Conservation (phyloP, 2,329 filamentous ascomycete genomes). For the Aureobasidium sp. region DNA sequence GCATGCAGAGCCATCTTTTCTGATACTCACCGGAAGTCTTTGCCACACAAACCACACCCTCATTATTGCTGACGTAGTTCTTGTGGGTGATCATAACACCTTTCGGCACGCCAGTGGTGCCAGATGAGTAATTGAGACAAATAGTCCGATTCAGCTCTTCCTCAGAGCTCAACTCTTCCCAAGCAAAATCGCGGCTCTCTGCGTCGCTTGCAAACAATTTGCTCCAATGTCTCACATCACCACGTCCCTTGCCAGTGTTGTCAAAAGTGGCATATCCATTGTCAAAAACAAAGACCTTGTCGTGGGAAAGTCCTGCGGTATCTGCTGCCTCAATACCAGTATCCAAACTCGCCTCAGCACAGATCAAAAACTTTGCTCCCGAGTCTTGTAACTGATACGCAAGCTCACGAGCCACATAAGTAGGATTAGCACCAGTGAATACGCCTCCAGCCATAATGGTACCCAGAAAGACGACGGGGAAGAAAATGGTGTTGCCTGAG, state of each 20-base stretch:
- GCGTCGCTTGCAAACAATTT: slow-evolving; percentile 45
- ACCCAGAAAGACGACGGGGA: slow-evolving; percentile 62
- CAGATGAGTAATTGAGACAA: slow-evolving; percentile 70
- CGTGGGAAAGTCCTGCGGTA: slow-evolving; percentile 45
- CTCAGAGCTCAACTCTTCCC: slow-evolving; percentile 48
- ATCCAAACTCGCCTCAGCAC: slow-evolving; percentile 51
- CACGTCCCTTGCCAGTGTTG: slow-evolving; percentile 21
- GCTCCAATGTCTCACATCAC: slow-evolving; percentile 54
- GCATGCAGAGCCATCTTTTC: slow-evolving; percentile 53
- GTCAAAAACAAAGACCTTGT: slow-evolving; percentile 59
- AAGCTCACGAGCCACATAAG: slow-evolving; percentile 61
- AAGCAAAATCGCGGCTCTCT: slow-evolving; percentile 51
- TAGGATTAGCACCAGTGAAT: slow-evolving; percentile 68
- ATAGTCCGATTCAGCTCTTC: slow-evolving; percentile 47
- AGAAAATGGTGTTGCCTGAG: slow-evolving; percentile 65
- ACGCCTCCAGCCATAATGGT: slow-evolving; percentile 69
- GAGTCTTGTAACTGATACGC: slow-evolving; percentile 68
- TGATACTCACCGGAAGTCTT: slow-evolving; percentile 29
- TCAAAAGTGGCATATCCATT: slow-evolving; percentile 40
- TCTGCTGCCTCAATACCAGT: slow-evolving; percentile 59
- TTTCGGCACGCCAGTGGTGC: slow-evolving; percentile 60
- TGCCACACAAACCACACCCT: slow-evolving; percentile 47
- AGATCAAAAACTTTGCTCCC: slow-evolving; percentile 58
- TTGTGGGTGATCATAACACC: slow-evolving; percentile 74
- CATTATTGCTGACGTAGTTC: slow-evolving; percentile 65